Conservation (phyloP, 352 stramenopile genomes). For the Phytopythium kandeliae region DNA sequence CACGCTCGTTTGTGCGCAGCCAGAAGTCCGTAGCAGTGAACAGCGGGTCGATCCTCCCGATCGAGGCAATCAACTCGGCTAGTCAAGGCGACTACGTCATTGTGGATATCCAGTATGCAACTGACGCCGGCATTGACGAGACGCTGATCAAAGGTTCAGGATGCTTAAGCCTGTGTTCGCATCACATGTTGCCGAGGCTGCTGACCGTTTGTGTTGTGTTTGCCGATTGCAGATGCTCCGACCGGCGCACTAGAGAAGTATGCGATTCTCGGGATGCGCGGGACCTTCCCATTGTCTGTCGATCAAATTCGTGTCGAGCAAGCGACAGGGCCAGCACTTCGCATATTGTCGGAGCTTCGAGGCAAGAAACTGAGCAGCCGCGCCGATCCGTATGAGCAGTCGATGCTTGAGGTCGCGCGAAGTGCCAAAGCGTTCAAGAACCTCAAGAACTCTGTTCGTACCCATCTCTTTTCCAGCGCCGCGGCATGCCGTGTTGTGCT, state of each 20-base stretch:
- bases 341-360: conserved; percentile 18
- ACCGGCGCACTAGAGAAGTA: conserved; percentile 55
- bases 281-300: conserved; percentile 20
- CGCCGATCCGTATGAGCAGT: conserved; percentile 13
- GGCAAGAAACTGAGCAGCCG: conserved; percentile 4
- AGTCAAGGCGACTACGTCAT: conserved; percentile 15
- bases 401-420: conserved; percentile 31
- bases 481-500: conserved; percentile 50
- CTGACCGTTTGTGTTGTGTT: conserved; percentile 1
- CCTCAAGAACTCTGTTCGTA: conserved; percentile 36
- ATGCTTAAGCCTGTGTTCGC: neutral
- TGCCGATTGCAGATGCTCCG: conserved; percentile 29
- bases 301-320: conserved; percentile 26
- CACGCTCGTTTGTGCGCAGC: conserved; percentile 18
- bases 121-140: conserved; percentile 28
- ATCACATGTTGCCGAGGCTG: neutral
- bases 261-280: conserved; percentile 33
- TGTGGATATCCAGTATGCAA: conserved; percentile 36
- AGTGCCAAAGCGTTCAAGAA: conserved; percentile 35
- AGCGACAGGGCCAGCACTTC: conserved; percentile 16
- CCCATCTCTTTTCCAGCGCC: conserved; percentile 44
- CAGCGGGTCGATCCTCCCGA: conserved; percentile 25
- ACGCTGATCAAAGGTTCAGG: conserved; percentile 43
- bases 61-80: conserved; percentile 10
- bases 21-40: conserved; percentile 16